A percentile compares a stretch with the other conserved stretches of the same genome.
Conservation (phyloP, 1,284 basidiomycete species). For the Trametes polyzona region DNA sequence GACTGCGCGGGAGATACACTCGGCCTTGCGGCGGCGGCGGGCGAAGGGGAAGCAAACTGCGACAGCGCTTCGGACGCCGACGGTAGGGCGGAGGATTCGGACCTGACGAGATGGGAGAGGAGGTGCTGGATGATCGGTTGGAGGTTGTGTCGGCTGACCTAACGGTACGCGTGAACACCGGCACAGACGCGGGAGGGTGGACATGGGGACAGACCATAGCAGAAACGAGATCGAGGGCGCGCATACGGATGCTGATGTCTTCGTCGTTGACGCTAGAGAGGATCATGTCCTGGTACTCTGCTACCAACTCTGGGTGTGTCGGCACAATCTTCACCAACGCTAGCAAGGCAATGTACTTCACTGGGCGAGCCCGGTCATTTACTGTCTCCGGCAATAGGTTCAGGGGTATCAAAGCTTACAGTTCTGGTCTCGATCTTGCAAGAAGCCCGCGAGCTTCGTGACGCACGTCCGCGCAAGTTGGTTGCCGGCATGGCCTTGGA, state of each 20-base stretch:
- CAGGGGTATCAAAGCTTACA: conserved; percentile 49
- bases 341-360: conserved; percentile 95
- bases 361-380: conserved; percentile 45
- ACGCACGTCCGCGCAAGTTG: conserved; percentile 88
- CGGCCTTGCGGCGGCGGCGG: conserved; percentile 38
- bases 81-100: conserved; percentile 54
- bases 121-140: conserved; percentile 90
- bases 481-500: conserved; percentile 80
- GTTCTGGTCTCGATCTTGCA: conserved; percentile 95
- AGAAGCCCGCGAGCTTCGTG: conserved; percentile 91
- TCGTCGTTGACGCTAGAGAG: conserved; percentile 89
- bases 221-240: conserved; percentile 91
- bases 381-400: neutral
- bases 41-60: conserved; percentile 48
- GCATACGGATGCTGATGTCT: conserved; percentile 94
- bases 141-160: conserved; percentile 84
- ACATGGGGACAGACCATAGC: conserved; percentile 75
- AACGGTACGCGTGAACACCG: conserved; percentile 10
- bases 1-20: conserved; percentile 61
- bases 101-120: conserved; percentile 81
- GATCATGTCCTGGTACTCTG: conserved; percentile 92
- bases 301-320: conserved; percentile 88
- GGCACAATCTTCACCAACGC: conserved; percentile 97
- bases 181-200: neutral
- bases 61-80: conserved; percentile 66